Evolutionary conservation across 257 asterid genomes (phyloP), one percentile per base, ranked within the genome.

Genomic region (Ocimum tenuiflorum): DNA sequence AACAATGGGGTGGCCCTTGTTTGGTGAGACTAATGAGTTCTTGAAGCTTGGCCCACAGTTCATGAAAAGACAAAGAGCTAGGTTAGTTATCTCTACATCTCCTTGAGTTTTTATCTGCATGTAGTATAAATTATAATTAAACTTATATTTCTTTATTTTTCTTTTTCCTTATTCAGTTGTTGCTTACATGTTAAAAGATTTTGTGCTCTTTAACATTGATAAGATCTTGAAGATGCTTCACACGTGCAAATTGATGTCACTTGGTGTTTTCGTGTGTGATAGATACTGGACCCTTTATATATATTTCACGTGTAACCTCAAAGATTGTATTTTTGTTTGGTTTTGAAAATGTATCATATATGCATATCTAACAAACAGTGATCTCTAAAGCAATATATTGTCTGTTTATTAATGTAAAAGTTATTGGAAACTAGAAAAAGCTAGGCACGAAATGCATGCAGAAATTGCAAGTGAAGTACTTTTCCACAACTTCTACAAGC

Each of bases 1-100:
- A 10, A 74, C 91, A 8, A 76, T 91, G 94, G 97, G 97, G 8
- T 88, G 85, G 88, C 96, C 96, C 8, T 43, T 91, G 65, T 76
- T 91, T 72, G 97, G 96, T 8, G 87, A 91, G 71, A 91, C 89
- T 14, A 33, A 2, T 23, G 73, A 80, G 2, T 88, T 88, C 59
- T 56, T 85, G 9, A 76, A 76, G 77, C 73, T 80, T 51, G 97
- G 97, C 1, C 97, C 95, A 4, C 36, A 58, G 3, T 91, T 81
- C 73, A 86, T 91, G 89, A 86, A 71, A 56, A 77, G 50, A 8
- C 80, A 83, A 71, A 67, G 85, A 76, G 47, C 62, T 38, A 88
- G 95, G 97, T 87, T 1, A 22, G n/a, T n/a, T n/a, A n/a, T 19
- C 14, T 49, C 56, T 17, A 20, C 2, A 8, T 64, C 20, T 65